Conservation (phyloP, 305 asterid genomes). For the Fraxinus paxiana region DNA sequence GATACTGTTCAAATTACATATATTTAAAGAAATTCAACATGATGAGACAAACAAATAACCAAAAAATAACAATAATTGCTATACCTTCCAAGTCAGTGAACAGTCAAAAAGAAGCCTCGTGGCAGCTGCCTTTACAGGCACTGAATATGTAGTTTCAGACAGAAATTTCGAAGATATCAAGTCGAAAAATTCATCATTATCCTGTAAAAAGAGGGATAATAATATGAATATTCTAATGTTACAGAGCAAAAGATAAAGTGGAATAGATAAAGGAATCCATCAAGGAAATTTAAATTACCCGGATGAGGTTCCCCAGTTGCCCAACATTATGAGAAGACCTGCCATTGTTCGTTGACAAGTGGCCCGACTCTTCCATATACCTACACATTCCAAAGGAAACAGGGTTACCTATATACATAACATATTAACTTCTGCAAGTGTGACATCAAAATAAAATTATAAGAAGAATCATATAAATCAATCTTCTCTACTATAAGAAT, state of each 20-base stretch:
- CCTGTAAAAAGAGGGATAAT: slow-evolving; percentile 52
- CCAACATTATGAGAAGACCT: slow-evolving; percentile 88
- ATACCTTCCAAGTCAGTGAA: slow-evolving; percentile 88
- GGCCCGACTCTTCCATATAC: slow-evolving; percentile 70
- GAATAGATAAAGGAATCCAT: not conserved
- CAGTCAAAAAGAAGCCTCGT: slow-evolving; percentile 90
- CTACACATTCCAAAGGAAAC: slow-evolving; percentile 37
- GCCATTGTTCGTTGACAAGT: slow-evolving; percentile 61
- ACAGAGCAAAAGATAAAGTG: not conserved
- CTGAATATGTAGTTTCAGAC: slow-evolving; percentile 65
- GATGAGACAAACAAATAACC: slow-evolving; percentile 7
- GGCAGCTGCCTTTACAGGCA: slow-evolving; percentile 71
- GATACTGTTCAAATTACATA: slow-evolving; percentile 61
- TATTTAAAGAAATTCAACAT: slow-evolving; percentile 22
- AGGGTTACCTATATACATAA: not conserved
- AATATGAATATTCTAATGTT: slow-evolving; percentile 14
- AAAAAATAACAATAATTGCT: slow-evolving; percentile 3
- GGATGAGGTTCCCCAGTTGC: slow-evolving; percentile 82
- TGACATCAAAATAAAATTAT: not conserved
- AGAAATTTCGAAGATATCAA: slow-evolving; percentile 72
- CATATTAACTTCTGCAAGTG: not conserved
- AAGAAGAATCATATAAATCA: not conserved
- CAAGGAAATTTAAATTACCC: slow-evolving; percentile 44
- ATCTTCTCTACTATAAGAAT: not conserved
- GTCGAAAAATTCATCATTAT: slow-evolving; percentile 87